Evolutionary conservation across 441 rosid species (phyloP).

Genomic region (Populus hybrid): DNA sequence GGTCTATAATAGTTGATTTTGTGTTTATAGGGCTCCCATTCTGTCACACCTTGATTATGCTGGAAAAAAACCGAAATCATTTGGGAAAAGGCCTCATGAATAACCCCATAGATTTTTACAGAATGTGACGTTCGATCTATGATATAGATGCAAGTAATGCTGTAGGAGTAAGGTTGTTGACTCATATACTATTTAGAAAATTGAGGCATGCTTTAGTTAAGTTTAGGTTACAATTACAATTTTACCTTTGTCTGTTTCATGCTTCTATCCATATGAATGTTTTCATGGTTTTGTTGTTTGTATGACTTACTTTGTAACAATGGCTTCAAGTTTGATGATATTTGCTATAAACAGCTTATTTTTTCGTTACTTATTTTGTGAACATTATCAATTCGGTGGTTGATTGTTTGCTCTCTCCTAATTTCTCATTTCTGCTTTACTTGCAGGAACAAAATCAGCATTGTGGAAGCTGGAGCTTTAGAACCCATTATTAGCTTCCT

Average conservation of each 20-base stretch:
- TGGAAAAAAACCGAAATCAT: background rate
- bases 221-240: background rate
- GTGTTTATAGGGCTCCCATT: no score
- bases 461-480: conserved; percentile 84
- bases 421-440: conserved; percentile 11
- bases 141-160: background rate
- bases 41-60: background rate
- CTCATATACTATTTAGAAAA: background rate
- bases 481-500: conserved; percentile 69
- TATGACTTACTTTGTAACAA: background rate
- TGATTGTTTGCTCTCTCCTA: conserved; percentile 4
- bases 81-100: background rate
- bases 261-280: background rate
- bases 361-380: background rate
- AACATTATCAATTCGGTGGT: no score
- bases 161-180: background rate
- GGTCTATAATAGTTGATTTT: no score
- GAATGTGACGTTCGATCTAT: background rate
- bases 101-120: background rate
- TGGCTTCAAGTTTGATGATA: background rate
- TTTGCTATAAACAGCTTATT: background rate
- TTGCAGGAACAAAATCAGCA: conserved; percentile 80
- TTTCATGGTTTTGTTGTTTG: background rate
- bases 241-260: background rate
- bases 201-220: background rate